Evolutionary conservation across 1,139 yeast genomes (phyloP).

Genomic region (Hansenula sp.): DNA sequence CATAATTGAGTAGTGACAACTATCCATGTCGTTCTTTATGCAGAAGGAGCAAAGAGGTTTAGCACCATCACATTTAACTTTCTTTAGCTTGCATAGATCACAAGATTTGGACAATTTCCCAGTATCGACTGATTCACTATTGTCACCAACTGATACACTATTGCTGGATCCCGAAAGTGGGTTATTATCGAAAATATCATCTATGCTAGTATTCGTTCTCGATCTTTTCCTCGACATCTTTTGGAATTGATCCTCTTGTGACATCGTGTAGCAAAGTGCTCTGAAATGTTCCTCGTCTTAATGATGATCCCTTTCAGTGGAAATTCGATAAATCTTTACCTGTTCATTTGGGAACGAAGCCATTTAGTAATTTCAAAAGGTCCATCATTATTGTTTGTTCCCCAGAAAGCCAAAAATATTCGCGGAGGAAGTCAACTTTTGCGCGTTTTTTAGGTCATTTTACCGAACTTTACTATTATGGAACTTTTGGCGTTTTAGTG

Average conservation of each 20-base stretch:
- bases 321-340: too few species aligned
- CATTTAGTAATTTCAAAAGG: too few species aligned
- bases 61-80: constrained; percentile 33
- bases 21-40: constrained; percentile 21
- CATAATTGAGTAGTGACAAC: constrained; percentile 14
- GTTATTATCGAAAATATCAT: neutral
- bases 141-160: neutral
- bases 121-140: neutral
- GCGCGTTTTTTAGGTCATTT: too few species aligned
- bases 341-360: too few species aligned
- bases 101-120: constrained; percentile 24
- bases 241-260: neutral
- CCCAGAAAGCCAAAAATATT: too few species aligned
- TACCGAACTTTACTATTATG: too few species aligned
- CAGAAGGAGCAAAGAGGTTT: constrained; percentile 35
- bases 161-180: neutral
- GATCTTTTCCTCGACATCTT: neutral
- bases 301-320: too few species aligned
- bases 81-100: constrained; percentile 34
- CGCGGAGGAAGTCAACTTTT: too few species aligned
- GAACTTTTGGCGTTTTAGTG: too few species aligned
- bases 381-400: too few species aligned
- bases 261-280: neutral
- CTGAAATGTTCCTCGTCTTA: too few species aligned
- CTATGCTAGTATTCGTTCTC: neutral